Base-by-base conservation (phyloP, 2,329 filamentous ascomycete species). In the Alternaria sp. region DNA sequence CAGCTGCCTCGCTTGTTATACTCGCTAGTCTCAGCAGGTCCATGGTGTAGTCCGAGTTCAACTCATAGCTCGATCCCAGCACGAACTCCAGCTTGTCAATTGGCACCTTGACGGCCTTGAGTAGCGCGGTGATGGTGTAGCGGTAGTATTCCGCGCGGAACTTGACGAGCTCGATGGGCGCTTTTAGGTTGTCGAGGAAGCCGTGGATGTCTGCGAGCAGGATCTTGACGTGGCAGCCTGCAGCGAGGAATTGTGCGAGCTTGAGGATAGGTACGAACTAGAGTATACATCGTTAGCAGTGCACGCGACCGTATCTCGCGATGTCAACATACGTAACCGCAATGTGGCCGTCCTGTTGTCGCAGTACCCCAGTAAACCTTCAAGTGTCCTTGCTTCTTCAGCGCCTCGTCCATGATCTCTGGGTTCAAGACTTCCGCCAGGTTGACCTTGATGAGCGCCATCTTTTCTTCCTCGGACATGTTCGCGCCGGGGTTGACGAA, bases 341-440 rank as follows among this genome's bases (percentile, higher is more conserved):
- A 92, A 80, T 97, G 94, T 58, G 93, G 93, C 64, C 90, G 87
- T n/a, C 93, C 93, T 0, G 93, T 96, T 15, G 93, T 93, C 17
- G 92, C 92, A 43, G 91, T 95, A 45, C 91, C 92, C 93, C 92
- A 96, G 88, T 97, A 97, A 79, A 96, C 88, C 78, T 89, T 91
- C 55, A 92, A 86, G 57, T 89, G 87, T 50, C 90, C 86, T 57
- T 71, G 72, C 66, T 92, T 89, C 63, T 88, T 88, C 66, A 95
- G 86, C 49, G 89, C 82, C 75, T 88, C 85, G 78, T 93, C 88
- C 76, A 96, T 91, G 66, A 96, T 93, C 76, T 97, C 93, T 23
- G 89, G 89, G 77, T 96, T 94, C 64, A 97, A 86, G 54, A 93
- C 84, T 84, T 97, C 93, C 65, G 90, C 88, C 62, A 96, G 85